Base-by-base conservation (phyloP, 805 yeast genomes). In the Blastobotrys peoriensis region DNA sequence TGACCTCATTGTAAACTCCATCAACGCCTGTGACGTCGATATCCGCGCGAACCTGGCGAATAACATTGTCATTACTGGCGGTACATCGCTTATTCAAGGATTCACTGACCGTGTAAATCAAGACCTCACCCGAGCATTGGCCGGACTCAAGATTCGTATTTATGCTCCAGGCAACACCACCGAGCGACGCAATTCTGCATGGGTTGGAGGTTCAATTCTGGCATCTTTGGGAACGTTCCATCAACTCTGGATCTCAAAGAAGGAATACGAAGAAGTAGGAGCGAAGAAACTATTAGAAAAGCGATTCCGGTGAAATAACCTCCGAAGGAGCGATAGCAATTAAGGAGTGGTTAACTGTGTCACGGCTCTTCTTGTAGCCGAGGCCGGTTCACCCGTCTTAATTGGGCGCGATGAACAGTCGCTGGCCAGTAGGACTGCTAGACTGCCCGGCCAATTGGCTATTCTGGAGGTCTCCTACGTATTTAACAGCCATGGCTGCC, bases 151-250 rank as follows among this genome's bases (percentile, higher is more conserved):
- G 63, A 79, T 88, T 36, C 71, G 96, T 59, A 73, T 89, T 27
- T 83, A 87, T 54, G 82, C 95, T 2, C 77, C 83, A 4, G 96
- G 96, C 5, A 64, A 63, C 49, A 47, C 81, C 3, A 72, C 73
- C 45, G 96, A 89, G 64, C 75, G 96, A 59, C 76, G 78, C 52
- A 83, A 76, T 59, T 84, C 87, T 48, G 72, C 91, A 5, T 89
- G 96, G 96, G 75, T 89, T 40, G 97, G 97, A 37, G 96, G 96
- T 5, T 81, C 91, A 52, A 88, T 89, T 33, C 68, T 89, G 45
- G 79, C 95, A 4, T 81, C 93, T 42, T 71, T 89, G 55, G 97
- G 97, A 27, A 86, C 96, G 2, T 89, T 89, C 72, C 97, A 89
- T 63, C 97, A 89, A 64, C 85, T 93, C 66, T 89, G 96, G 96